phyloP scores from a whole-genome alignment of 2,329 filamentous ascomycete genomes.

The Pseudogymnoascus destructans region DNA sequence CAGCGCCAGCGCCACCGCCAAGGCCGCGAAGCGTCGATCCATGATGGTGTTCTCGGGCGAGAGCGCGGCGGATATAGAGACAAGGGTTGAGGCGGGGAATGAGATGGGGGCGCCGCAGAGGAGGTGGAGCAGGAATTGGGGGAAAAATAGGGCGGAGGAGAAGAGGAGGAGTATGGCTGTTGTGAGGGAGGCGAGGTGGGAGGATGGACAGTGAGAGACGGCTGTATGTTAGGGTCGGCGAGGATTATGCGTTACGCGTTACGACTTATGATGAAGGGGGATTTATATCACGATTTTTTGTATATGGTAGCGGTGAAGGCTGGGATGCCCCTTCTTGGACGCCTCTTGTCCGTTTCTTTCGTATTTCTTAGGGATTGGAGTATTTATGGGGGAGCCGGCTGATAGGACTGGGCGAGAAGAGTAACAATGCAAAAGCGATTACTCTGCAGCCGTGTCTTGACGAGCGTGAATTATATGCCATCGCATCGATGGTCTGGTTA shows the following conservation, averaged over 20 bases:
- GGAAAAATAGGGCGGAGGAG: background rate
- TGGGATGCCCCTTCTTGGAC: background rate
- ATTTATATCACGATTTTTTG: background rate
- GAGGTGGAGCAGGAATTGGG: conserved; percentile 6
- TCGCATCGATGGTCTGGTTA: too few relatives aligned
- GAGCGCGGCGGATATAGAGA: background rate
- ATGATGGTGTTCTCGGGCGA: background rate
- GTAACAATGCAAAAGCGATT: background rate
- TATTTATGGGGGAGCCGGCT: background rate
- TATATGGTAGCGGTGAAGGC: background rate
- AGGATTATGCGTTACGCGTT: background rate
- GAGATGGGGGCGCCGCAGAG: background rate
- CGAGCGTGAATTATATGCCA: background rate
- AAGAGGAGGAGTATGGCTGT: conserved; percentile 9
- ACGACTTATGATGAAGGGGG: conserved; percentile 1
- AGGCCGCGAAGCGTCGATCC: background rate
- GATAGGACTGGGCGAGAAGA: background rate
- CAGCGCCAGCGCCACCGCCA: background rate
- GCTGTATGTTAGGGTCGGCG: background rate
- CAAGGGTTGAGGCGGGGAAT: background rate
- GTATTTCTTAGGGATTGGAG: conserved; percentile 1
- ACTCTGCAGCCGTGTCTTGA: background rate
- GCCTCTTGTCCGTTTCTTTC: background rate
- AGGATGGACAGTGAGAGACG: background rate
- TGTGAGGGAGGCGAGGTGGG: conserved; percentile 3